Base-by-base conservation (phyloP, 2,329 filamentous ascomycete species). In the Venturia asperata region DNA sequence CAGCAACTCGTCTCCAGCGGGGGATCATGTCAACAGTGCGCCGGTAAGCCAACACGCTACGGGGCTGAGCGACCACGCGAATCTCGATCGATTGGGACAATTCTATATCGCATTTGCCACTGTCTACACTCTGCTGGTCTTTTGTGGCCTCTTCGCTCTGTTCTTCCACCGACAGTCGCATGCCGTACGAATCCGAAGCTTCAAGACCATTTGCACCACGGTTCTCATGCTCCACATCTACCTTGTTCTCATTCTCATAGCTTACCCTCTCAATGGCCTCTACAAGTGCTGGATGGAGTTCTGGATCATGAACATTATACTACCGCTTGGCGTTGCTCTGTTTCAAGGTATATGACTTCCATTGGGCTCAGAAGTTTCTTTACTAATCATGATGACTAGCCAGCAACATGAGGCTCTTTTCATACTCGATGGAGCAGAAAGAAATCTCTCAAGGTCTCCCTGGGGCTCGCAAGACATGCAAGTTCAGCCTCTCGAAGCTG, bases 231-330 rank as follows among this genome's bases (percentile, higher is more conserved):
- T 76, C 4, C 79, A 81, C 67, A 69, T 80, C 64, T 76, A 76
- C 24, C 77, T 79, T n/a, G 73, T 77, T 13, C 72, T 80, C 34
- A 78, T 78, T 9, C 61, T 74, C 11, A 73, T 78, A 3, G 74
- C 81, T 64, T 75, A 75, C 56, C 72, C 73, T 6, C 70, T 72
- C 15, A 75, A 75, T 67, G 73, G 73, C 45, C 67, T 71, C 61
- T 75, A 72, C 68, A 82, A 84, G 0, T 83, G 83, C 63, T 76
- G 79, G 24, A 77, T 78, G 19, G 83, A 87, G 73, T 89, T 80
- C 72, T 89, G 85, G 84, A 80, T 87, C 73, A 89, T 89, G 86
- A 82, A 83, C 67, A 78, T 85, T 65, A 86, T 84, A 72, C 76
- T 88, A 3, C 86, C 86, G 13, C 81, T 85, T 61, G 86, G 86